phyloP scores from a whole-genome alignment of 2,329 filamentous ascomycete species.

The Sordariomycetes sp. region DNA sequence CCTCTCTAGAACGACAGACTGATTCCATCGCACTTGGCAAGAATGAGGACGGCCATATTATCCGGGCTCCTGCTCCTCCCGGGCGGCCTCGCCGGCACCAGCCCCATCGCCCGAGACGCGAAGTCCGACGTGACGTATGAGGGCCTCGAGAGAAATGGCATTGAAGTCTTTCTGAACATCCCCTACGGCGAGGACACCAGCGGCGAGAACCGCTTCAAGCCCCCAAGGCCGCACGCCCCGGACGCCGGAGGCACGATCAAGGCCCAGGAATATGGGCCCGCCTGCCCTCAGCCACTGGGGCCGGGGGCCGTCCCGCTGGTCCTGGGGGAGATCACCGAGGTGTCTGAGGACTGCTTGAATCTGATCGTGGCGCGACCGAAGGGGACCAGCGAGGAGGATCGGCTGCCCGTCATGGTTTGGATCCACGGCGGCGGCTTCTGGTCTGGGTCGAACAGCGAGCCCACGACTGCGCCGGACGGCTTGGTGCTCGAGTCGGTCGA shows the following conservation, averaged over 20 bases:
- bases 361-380: constrained; percentile 21
- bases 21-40: not conserved
- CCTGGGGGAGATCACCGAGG: constrained; percentile 22
- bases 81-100: not conserved
- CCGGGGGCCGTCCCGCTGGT: constrained; percentile 16
- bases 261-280: constrained; percentile 27
- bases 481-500: constrained; percentile 22
- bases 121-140: constrained; percentile 23
- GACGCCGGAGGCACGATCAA: constrained; percentile 20
- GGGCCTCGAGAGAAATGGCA: constrained; percentile 29
- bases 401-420: constrained; percentile 47
- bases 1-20: not conserved
- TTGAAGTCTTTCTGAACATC: constrained; percentile 36
- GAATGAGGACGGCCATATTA: not conserved
- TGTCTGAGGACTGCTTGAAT: constrained; percentile 25
- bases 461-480: constrained; percentile 19
- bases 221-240: constrained; percentile 23
- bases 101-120: constrained; percentile 7
- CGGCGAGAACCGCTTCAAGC: constrained; percentile 32
- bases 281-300: constrained; percentile 30
- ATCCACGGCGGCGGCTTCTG: constrained; percentile 44
- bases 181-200: constrained; percentile 34
- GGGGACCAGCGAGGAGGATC: constrained; percentile 6
- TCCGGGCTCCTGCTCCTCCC: not conserved
- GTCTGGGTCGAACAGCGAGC: constrained; percentile 20